Percentiles rank a stretch among this genome's conserved stretches.
Conservation (phyloP, 2,329 filamentous ascomycete genomes). For the Ascochyta fabae region DNA sequence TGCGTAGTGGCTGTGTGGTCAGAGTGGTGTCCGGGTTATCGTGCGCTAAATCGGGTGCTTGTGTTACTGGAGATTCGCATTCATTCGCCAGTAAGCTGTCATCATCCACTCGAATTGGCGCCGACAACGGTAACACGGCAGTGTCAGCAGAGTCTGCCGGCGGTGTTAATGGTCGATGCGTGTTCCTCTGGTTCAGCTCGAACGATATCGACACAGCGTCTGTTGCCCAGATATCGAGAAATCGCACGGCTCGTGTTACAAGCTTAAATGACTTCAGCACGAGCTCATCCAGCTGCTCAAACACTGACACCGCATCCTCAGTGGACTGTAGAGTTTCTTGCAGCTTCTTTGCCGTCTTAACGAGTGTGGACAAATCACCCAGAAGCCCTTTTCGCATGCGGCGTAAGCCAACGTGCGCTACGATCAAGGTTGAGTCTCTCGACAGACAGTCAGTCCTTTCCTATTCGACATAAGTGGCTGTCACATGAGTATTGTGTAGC, state of each 20-base stretch:
- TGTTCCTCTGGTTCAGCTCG: slow-evolving; percentile 40
- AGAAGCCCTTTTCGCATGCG: slow-evolving; percentile 85
- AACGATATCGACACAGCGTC: slow-evolving; percentile 59
- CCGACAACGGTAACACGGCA: slow-evolving; percentile 37
- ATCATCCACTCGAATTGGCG: slow-evolving; percentile 33
- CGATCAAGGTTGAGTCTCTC: slow-evolving; percentile 76
- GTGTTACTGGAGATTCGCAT: slow-evolving; percentile 36
- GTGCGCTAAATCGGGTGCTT: slow-evolving; percentile 38
- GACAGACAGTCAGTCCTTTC: slow-evolving; percentile 89
- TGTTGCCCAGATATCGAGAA: slow-evolving; percentile 82
- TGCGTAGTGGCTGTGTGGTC: slow-evolving; percentile 40
- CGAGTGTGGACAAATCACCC: slow-evolving; percentile 85
- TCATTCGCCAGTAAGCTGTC: slow-evolving; percentile 55
- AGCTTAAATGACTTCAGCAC: slow-evolving; percentile 93
- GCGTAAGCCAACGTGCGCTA: slow-evolving; percentile 76
- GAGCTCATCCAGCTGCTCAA: slow-evolving; percentile 87
- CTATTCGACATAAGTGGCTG: slow-evolving; percentile 54
- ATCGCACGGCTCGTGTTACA: slow-evolving; percentile 86
- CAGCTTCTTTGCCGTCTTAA: slow-evolving; percentile 85
- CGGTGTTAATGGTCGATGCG: slow-evolving; percentile 48
- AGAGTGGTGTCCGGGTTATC: slow-evolving; percentile 37
- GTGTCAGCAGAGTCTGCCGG: slow-evolving; percentile 45
- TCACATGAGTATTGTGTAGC: not conserved
- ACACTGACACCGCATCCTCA: slow-evolving; percentile 56
- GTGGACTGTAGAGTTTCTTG: slow-evolving; percentile 70